Evolutionary conservation across 345 rosid species (phyloP), one percentile per base, ranked within the genome.

Genomic region (Bretschneidera sinensis): DNA sequence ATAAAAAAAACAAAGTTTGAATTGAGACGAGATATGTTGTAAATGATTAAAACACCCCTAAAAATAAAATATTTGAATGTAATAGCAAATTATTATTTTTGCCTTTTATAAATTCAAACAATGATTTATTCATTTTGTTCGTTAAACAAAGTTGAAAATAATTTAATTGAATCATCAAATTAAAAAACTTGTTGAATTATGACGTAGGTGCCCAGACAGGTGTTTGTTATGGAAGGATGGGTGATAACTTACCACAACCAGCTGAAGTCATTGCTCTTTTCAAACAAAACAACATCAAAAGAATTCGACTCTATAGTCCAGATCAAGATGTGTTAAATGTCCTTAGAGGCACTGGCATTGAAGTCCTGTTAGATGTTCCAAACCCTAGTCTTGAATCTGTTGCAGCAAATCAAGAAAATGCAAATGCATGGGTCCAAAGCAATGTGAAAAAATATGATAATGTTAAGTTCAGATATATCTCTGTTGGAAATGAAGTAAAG

Each of bases 401-500:
- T 6, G 85, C 85, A 28, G 31, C 78, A 1, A 78, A 28, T 59
- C 88, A 84, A 65, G 68, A 61, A 24, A 28, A 61, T 4, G 95
- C 95, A 0, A 25, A 68, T 60, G 4, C 1, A 2, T 85, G 91
- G 95, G 75, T 85, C 18, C 70, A 62, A 23, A 49, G 47, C 66
- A 81, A 85, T 43, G 75, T 88, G 50, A 20, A 1, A 18, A 75
- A 43, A 63, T 76, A 74, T 35, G 24, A 33, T 17, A 45, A 75
- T 43, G 87, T 85, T 61, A 72, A 48, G 9, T 79, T 85, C 71
- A 62, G 74, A 18, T 85, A 85, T 66, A 64, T 88, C n/a, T 71
- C 82, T 0, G 91, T 83, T 5, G 96, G 91, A 20, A 88, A 88
- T 9, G 91, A 88, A 62, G 71, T 79, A 11, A 24, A 73, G 21